phyloP scores from a whole-genome alignment of 768 basidiomycete species.

The Leccinellum albellum region DNA sequence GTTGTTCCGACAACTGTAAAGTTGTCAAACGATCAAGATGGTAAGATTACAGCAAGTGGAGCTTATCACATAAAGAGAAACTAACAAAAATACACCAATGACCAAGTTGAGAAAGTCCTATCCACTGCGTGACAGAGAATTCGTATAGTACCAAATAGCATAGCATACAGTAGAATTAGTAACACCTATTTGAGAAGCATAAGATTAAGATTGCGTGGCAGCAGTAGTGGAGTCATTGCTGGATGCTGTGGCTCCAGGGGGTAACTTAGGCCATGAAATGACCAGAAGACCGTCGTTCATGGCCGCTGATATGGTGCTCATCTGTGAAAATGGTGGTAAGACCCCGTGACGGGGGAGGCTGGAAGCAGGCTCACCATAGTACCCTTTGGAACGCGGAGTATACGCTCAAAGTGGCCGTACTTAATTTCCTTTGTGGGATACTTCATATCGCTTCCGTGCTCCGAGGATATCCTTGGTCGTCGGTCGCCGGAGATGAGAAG shows the following conservation, averaged over 20 bases:
- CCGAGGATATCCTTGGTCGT: conserved; percentile 9
- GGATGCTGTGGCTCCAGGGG: conserved; percentile 16
- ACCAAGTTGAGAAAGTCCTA: neutral
- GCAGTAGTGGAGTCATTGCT: neutral
- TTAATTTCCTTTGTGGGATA: conserved; percentile 38
- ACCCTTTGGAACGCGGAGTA: conserved; percentile 34
- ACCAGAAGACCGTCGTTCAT: conserved; percentile 38
- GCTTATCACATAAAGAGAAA: neutral
- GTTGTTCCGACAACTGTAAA: too few species aligned
- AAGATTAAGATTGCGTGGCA: neutral
- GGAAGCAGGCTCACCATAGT: conserved; percentile 29
- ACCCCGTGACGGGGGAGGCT: conserved; percentile 3
- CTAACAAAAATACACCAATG: neutral
- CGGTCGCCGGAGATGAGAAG: conserved; percentile 38
- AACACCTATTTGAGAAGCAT: neutral
- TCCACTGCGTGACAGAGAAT: neutral
- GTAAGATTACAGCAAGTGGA: neutral
- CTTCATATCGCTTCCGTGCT: conserved; percentile 13
- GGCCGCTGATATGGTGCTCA: conserved; percentile 36
- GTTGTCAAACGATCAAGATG: neutral
- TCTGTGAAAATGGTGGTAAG: conserved; percentile 17
- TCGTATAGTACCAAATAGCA: conserved; percentile 12
- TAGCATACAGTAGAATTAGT: conserved; percentile 11
- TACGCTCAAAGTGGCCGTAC: conserved; percentile 38
- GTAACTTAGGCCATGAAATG: conserved; percentile 36